Conservation (phyloP, 768 basidiomycete genomes). For the Kwoniella heveanensis region DNA sequence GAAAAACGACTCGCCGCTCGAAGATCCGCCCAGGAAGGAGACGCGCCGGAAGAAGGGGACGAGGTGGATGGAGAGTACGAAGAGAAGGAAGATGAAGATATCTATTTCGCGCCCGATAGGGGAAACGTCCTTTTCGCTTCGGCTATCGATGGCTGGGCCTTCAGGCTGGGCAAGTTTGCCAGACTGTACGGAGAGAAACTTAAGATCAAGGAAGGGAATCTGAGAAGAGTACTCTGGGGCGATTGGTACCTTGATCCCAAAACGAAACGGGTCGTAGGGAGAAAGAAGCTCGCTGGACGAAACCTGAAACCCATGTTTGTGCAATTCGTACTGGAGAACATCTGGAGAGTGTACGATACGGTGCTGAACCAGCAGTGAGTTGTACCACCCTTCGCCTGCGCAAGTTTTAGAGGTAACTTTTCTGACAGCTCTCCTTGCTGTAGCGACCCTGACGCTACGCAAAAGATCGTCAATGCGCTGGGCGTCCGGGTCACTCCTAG, state of each 20-base stretch:
- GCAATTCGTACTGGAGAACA: constrained; percentile 93
- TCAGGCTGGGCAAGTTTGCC: constrained; percentile 89
- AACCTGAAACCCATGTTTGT: constrained; percentile 92
- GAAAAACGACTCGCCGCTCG: constrained; percentile 74
- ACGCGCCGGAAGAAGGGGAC: constrained; percentile 11
- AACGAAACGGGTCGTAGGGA: constrained; percentile 84
- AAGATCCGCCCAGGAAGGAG: constrained; percentile 59
- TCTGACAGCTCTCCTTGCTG: neutral
- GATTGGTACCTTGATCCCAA: constrained; percentile 97
- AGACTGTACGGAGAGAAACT: constrained; percentile 87
- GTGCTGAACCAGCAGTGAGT: constrained; percentile 85
- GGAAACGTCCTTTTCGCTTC: constrained; percentile 97
- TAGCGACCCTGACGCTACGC: constrained; percentile 85
- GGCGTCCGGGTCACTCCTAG: constrained; percentile 80
- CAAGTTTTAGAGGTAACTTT: neutral
- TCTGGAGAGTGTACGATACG: constrained; percentile 96
- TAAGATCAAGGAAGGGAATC: constrained; percentile 81
- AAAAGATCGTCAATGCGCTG: constrained; percentile 81
- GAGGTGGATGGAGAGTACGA: constrained; percentile 67
- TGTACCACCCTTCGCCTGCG: neutral
- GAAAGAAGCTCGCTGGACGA: constrained; percentile 82
- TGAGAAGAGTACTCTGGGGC: constrained; percentile 89
- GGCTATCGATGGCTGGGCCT: constrained; percentile 97
- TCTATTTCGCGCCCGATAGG: constrained; percentile 92
- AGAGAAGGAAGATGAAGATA: constrained; percentile 95